A percentile compares a stretch with the other conserved stretches of the same genome.
phyloP scores from a whole-genome alignment of 805 yeast species.

The Torulaspora gathmanii region DNA sequence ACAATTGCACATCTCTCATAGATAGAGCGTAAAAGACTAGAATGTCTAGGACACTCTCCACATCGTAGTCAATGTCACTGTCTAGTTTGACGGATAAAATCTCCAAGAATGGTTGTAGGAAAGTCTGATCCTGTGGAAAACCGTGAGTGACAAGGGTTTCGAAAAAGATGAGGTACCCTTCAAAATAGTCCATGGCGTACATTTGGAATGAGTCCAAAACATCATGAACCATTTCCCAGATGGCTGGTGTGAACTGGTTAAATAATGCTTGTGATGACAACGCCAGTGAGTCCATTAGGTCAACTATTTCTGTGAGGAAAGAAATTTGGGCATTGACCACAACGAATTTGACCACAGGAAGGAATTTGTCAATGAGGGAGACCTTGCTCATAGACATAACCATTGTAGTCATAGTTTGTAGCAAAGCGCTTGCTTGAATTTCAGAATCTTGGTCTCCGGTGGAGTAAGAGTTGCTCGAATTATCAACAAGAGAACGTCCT shows the following conservation, averaged over 20 bases:
- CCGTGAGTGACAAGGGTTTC: slow-evolving; percentile 52
- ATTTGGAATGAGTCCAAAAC: slow-evolving; percentile 53
- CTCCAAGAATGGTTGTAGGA: slow-evolving; percentile 27
- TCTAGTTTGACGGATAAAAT: slow-evolving; percentile 28
- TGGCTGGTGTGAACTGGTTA: slow-evolving; percentile 43
- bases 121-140: slow-evolving; percentile 38
- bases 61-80: slow-evolving; percentile 38
- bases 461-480: slow-evolving; percentile 32
- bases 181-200: slow-evolving; percentile 56
- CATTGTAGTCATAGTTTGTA: slow-evolving; percentile 71
- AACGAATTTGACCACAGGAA: slow-evolving; percentile 57
- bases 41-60: slow-evolving; percentile 37
- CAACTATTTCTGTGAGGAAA: slow-evolving; percentile 59
- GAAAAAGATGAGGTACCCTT: slow-evolving; percentile 51
- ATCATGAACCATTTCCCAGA: slow-evolving; percentile 50
- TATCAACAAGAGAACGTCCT: slow-evolving; percentile 54
- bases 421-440: slow-evolving; percentile 60
- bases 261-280: slow-evolving; percentile 45
- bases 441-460: slow-evolving; percentile 55
- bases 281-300: slow-evolving; percentile 53
- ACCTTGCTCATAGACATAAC: slow-evolving; percentile 59
- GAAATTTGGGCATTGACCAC: slow-evolving; percentile 55
- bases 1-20: slow-evolving; percentile 33
- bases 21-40: slow-evolving; percentile 31
- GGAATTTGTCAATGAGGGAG: slow-evolving; percentile 49